Percentiles rank a stretch among this genome's conserved stretches.
phyloP scores from a whole-genome alignment of 495 filamentous ascomycete species.

The Penicillium diatomitis region DNA sequence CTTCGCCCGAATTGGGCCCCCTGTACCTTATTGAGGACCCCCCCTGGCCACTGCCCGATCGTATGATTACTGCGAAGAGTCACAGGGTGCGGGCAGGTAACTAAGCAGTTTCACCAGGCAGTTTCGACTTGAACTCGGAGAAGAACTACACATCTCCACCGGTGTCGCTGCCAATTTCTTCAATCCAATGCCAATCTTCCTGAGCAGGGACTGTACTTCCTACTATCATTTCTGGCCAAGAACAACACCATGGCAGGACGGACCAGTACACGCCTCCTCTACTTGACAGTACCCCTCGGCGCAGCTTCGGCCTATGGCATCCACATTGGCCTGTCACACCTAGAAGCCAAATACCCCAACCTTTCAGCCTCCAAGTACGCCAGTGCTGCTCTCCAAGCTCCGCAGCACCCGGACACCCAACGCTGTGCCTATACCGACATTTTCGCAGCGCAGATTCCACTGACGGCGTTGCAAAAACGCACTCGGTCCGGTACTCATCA shows the following conservation, averaged over 20 bases:
- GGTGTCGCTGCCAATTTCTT: too few relatives aligned
- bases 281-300: slow-evolving; percentile 10
- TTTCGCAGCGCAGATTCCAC: slow-evolving; percentile 20
- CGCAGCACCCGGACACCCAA: slow-evolving; percentile 9
- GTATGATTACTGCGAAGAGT: too few relatives aligned
- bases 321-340: slow-evolving; percentile 16
- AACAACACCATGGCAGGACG: slow-evolving; percentile 8
- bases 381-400: slow-evolving; percentile 13
- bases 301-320: slow-evolving; percentile 12
- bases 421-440: slow-evolving; percentile 24
- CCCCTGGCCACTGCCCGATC: too few relatives aligned
- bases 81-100: too few relatives aligned
- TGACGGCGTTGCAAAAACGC: slow-evolving; percentile 7
- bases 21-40: too few relatives aligned
- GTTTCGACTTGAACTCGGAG: too few relatives aligned
- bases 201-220: neutral
- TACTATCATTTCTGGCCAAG: too few relatives aligned
- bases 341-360: slow-evolving; percentile 25
- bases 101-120: too few relatives aligned
- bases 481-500: neutral
- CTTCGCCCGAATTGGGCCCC: too few relatives aligned
- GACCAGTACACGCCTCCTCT: slow-evolving; percentile 3
- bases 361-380: slow-evolving; percentile 5
- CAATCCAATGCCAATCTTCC: neutral
- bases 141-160: too few relatives aligned